Evolutionary conservation across 192 early-diverging fungal genomes (phyloP).

Genomic region (Linnemannia hyalina): DNA sequence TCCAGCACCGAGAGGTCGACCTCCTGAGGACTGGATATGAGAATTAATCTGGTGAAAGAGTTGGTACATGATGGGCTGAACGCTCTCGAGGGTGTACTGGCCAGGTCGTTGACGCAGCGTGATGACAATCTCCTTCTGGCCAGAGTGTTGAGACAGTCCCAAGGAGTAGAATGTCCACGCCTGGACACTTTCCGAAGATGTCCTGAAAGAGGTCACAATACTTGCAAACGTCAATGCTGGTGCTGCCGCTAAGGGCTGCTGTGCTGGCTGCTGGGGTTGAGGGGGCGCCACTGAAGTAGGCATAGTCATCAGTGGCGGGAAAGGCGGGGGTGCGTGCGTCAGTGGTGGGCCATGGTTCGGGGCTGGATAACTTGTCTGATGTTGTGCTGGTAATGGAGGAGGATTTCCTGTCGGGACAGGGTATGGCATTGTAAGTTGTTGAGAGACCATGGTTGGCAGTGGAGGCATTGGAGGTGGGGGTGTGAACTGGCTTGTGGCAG

Average conservation of each 20-base stretch:
- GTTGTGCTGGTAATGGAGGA: constrained; percentile 2
- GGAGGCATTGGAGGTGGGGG: constrained; percentile 18
- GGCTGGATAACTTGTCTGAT: neutral
- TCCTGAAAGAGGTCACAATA: constrained; percentile 42
- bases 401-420: neutral
- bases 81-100: constrained; percentile 31
- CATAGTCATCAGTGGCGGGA: neutral
- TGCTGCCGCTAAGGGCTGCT: neutral
- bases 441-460: neutral
- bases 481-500: neutral
- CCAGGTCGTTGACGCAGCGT: constrained; percentile 44
- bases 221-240: constrained; percentile 44
- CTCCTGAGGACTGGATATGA: constrained; percentile 24
- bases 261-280: neutral
- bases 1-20: constrained; percentile 38
- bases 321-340: neutral
- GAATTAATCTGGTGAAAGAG: constrained; percentile 42
- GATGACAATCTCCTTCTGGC: constrained; percentile 52
- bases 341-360: neutral
- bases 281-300: neutral
- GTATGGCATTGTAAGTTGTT: constrained; percentile 25
- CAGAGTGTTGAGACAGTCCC: constrained; percentile 25
- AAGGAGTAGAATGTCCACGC: constrained; percentile 55
- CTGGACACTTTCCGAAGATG: constrained; percentile 38
- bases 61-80: constrained; percentile 49